Base-by-base conservation (phyloP, 164 flowering plant genomes). In the Nymphaea thermarum region DNA sequence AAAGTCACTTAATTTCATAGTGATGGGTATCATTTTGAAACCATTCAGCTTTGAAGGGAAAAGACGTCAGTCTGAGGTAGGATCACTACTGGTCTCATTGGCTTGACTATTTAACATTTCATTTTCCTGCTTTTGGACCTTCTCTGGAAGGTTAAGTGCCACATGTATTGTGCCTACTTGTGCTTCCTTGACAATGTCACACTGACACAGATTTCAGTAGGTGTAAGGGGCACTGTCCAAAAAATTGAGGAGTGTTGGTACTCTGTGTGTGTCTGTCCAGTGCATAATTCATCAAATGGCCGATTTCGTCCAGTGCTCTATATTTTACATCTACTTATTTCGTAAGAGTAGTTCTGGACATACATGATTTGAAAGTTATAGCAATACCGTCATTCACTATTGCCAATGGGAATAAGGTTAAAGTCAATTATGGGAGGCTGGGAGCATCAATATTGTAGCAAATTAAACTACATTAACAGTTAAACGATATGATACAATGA, bases 11-110 rank as follows among this genome's bases (percentile, higher is more conserved):
- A 75, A 83, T 76, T 87, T 91, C 60, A 76, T 84, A 61, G 85
- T 82, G 43, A 71, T 88, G 72, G 84, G 83, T 61, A 77, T 94
- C 65, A 66, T 89, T 71, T 43, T 91, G 73, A 91, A 80, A 77
- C 98, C 98, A 73, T 94, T 94, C 74, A 83, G 89, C 73, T 94
- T 94, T 78, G 98, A 94, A 78, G 98, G 98, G 51, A 78, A 71
- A 71, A 89, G 89, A 71, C 96, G 98, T 59, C 85, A 84, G 69
- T 77, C 81, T 71, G 98, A 94, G 97, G 98, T 88, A 47, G 55
- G 55, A 47, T 6, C 55, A 75, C 61, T 44, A n/a, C 62, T 45
- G 18, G 53, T 66, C 44, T 45, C 59, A 55, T 70, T 8, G 43
- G 53, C 16, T 8, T 55, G 60, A 16, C 10, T 55, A 8, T 55